These are phyloP conservation scores for Diaporthe citrichinensis DNA, from an alignment of 2,329 filamentous ascomycete genomes.

Conservation along the genomic window DNA sequence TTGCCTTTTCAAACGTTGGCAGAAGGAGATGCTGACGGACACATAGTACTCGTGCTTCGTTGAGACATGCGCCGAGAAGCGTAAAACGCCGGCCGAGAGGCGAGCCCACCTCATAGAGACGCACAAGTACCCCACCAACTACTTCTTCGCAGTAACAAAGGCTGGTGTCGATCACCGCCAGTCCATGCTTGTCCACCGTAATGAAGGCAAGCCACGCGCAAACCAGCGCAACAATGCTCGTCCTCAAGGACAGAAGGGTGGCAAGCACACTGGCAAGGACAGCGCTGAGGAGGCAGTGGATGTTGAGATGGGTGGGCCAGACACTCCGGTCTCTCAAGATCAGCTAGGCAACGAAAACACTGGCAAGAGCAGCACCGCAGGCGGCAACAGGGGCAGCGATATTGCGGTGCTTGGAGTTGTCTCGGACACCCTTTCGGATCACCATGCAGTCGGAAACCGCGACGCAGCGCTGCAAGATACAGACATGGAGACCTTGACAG, in stretches of 20 bases:
- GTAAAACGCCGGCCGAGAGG: slow-evolving; percentile 85
- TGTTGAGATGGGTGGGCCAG: slow-evolving; percentile 23
- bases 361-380: not conserved
- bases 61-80: slow-evolving; percentile 87
- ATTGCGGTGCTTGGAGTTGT: not conserved
- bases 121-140: slow-evolving; percentile 90
- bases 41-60: slow-evolving; percentile 88
- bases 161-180: slow-evolving; percentile 89
- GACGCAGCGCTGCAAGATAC: slow-evolving; percentile 54
- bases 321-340: not conserved
- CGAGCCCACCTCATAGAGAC: slow-evolving; percentile 93
- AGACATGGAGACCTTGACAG: slow-evolving; percentile 74
- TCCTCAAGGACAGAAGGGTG: slow-evolving; percentile 47
- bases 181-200: slow-evolving; percentile 78
- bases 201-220: slow-evolving; percentile 62
- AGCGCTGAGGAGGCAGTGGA: not conserved
- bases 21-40: slow-evolving; percentile 25
- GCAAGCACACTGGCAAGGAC: slow-evolving; percentile 38
- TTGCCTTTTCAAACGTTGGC: not conserved
- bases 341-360: not conserved
- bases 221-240: slow-evolving; percentile 36
- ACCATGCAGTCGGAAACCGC: not conserved
- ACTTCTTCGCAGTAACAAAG: slow-evolving; percentile 89
- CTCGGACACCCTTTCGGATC: not conserved
- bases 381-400: not conserved